phyloP scores from a whole-genome alignment of 345 rosid species.

The Alliaria petiolata region DNA sequence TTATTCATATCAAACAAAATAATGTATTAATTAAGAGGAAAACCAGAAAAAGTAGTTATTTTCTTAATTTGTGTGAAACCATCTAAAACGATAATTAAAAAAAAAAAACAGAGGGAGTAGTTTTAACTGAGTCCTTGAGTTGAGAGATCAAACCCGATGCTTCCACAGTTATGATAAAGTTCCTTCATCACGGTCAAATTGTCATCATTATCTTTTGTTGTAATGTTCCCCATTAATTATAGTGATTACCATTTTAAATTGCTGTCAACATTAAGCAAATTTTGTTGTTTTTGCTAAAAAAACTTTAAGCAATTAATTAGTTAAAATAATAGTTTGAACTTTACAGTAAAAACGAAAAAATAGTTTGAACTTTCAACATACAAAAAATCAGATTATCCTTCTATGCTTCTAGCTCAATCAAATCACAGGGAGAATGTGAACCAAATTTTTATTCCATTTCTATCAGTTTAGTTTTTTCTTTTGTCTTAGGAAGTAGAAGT shows the following conservation, averaged over 20 bases:
- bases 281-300: too few species aligned
- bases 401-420: not conserved
- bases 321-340: not conserved
- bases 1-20: too few species aligned
- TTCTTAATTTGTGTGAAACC: too few species aligned
- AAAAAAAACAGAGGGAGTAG: too few species aligned
- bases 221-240: not conserved
- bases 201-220: not conserved
- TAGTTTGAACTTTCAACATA: not conserved
- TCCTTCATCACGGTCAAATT: not conserved
- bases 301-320: not conserved
- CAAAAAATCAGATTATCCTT: not conserved
- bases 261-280: not conserved
- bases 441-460: not conserved
- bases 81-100: too few species aligned
- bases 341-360: not conserved
- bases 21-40: too few species aligned
- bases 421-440: not conserved
- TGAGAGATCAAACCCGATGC: slow-evolving; percentile 18
- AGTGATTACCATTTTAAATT: not conserved
- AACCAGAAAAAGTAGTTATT: too few species aligned
- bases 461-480: too few species aligned
- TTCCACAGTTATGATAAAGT: not conserved
- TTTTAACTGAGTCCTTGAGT: not conserved
- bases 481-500: too few species aligned